Percentiles rank a stretch among this genome's conserved stretches.
Evolutionary conservation across 2,329 filamentous ascomycete species (phyloP).

Genomic region (Pseudocercospora cruenta): DNA sequence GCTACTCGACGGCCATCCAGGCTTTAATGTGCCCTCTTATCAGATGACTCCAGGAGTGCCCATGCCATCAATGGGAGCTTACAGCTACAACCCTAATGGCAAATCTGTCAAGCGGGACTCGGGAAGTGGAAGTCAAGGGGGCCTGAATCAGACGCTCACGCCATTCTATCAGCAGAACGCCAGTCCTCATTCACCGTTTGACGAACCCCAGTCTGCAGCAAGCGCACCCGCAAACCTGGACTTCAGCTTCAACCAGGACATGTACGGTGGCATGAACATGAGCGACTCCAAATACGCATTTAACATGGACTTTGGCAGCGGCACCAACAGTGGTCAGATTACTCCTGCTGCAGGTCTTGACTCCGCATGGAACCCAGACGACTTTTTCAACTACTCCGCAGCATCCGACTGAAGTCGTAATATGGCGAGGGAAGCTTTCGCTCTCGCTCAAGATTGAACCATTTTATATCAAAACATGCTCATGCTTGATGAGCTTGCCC

Average conservation of each 20-base stretch:
- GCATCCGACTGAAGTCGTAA: slow-evolving; percentile 14
- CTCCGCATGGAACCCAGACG: slow-evolving; percentile 25
- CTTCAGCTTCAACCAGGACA: slow-evolving; percentile 21
- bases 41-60: slow-evolving; percentile 22
- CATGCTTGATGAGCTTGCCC: background rate
- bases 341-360: slow-evolving; percentile 22
- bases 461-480: background rate
- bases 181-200: background rate
- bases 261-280: slow-evolving; percentile 11
- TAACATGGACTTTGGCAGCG: slow-evolving; percentile 19
- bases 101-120: slow-evolving; percentile 32
- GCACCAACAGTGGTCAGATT: slow-evolving; percentile 22
- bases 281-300: slow-evolving; percentile 20
- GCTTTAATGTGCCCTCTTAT: slow-evolving; percentile 19
- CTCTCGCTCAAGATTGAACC: background rate
- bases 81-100: slow-evolving; percentile 29
- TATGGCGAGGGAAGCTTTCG: background rate
- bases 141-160: slow-evolving; percentile 27
- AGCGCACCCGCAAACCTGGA: slow-evolving; percentile 23
- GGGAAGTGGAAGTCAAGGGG: slow-evolving; percentile 5
- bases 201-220: slow-evolving; percentile 23
- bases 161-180: slow-evolving; percentile 10
- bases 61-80: slow-evolving; percentile 25
- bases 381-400: slow-evolving; percentile 29
- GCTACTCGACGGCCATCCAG: slow-evolving; percentile 47